These are phyloP conservation scores for Actinidia chinensis DNA, from an alignment of 179 eudicot species.

Conservation along the genomic window DNA sequence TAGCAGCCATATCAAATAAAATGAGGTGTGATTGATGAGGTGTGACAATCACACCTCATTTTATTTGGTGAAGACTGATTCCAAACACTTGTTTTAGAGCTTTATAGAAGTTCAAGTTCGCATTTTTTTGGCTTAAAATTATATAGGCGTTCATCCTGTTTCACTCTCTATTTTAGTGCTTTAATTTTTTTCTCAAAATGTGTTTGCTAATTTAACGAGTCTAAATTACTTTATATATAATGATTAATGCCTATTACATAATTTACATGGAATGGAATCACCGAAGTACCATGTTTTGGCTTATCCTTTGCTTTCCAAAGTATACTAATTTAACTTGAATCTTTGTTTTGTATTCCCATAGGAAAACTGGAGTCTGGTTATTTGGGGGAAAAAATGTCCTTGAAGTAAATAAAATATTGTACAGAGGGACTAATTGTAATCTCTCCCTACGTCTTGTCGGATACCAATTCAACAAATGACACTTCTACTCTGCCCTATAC, in stretches of 20 bases:
- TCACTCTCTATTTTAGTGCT: background rate
- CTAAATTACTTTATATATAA: background rate
- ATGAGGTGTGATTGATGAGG: too few species aligned
- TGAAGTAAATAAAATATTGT: slow-evolving; percentile 77
- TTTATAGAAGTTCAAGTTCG: background rate
- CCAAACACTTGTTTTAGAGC: background rate
- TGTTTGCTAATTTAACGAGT: slow-evolving; percentile 1
- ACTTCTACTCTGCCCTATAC: slow-evolving; percentile 28
- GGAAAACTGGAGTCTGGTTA: slow-evolving; percentile 90
- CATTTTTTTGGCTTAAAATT: background rate
- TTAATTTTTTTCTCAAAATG: background rate
- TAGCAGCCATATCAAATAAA: background rate
- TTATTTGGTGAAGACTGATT: too few species aligned
- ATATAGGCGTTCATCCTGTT: background rate
- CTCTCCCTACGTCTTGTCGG: slow-evolving; percentile 71
- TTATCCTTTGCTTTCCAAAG: background rate
- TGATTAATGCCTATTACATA: too few species aligned
- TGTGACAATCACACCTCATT: too few species aligned
- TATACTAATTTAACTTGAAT: slow-evolving; percentile 15
- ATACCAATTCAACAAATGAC: slow-evolving; percentile 34
- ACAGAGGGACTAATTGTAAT: slow-evolving; percentile 82
- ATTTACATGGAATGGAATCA: background rate
- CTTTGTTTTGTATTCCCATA: slow-evolving; percentile 45
- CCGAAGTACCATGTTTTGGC: background rate
- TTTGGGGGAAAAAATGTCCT: slow-evolving; percentile 99